These are phyloP conservation scores for Toxoplasma gondii DNA, from an alignment of 169 alveolate genomes.

Conservation along the genomic window DNA sequence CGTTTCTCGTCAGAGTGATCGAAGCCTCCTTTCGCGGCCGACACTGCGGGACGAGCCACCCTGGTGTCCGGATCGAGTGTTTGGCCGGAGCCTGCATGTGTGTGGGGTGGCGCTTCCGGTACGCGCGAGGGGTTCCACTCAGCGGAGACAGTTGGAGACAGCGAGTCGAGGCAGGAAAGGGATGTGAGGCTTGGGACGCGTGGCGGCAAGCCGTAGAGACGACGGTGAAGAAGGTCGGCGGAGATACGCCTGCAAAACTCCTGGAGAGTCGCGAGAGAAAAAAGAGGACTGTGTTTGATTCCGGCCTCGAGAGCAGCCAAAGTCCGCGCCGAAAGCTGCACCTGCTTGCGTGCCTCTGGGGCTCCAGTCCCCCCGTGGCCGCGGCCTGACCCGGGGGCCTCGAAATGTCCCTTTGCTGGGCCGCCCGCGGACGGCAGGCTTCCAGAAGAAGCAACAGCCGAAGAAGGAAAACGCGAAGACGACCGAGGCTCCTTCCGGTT, in stretches of 20 bases:
- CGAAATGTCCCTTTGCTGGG: too few relatives aligned
- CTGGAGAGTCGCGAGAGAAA: background rate
- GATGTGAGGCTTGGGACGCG: background rate
- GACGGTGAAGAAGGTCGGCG: background rate
- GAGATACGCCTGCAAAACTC: background rate
- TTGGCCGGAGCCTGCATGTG: background rate
- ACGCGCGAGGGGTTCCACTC: background rate
- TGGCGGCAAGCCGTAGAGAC: conserved; percentile 26
- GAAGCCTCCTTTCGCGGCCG: too few relatives aligned
- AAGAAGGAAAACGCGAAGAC: too few relatives aligned
- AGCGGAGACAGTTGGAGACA: background rate
- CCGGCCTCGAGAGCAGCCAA: background rate
- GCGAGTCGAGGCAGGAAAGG: background rate
- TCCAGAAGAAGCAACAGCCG: background rate
- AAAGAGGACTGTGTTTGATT: background rate
- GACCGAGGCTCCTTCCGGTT: too few relatives aligned
- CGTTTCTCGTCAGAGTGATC: too few relatives aligned
- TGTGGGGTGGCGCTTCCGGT: background rate
- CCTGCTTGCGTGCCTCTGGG: background rate
- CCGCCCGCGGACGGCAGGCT: background rate
- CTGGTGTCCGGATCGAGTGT: too few relatives aligned
- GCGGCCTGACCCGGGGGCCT: background rate
- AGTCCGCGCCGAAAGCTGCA: conserved; percentile 10
- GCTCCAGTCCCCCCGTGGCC: background rate
- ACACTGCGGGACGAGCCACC: too few relatives aligned